Evolutionary conservation across 345 rosid genomes (phyloP).

Genomic region (Gossypium bickii): DNA sequence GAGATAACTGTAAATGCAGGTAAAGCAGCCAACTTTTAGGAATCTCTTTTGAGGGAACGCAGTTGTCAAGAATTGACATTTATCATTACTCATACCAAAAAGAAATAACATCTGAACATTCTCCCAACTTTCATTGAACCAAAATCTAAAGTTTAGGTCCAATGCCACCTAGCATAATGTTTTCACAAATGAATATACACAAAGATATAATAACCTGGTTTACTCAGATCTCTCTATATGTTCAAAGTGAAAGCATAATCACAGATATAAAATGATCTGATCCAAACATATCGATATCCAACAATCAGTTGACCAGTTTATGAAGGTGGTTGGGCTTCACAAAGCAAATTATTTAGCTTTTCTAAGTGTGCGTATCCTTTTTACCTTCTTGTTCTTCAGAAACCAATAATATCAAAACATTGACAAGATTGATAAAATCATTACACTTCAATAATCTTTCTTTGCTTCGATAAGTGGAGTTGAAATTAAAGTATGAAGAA

Average conservation of each 20-base stretch:
- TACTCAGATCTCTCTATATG: background rate
- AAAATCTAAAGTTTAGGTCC: slow-evolving; percentile 2
- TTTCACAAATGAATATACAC: background rate
- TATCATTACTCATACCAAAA: slow-evolving; percentile 9
- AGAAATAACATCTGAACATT: slow-evolving; percentile 12
- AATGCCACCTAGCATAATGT: slow-evolving; percentile 12
- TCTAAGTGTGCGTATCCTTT: background rate
- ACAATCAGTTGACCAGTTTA: background rate
- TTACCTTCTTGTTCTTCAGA: slow-evolving; percentile 1
- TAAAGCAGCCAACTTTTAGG: slow-evolving; percentile 2
- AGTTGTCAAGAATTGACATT: slow-evolving; percentile 26
- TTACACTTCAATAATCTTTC: background rate
- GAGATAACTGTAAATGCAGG: slow-evolving; percentile 5
- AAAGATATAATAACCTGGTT: background rate
- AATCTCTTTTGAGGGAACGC: slow-evolving; percentile 20
- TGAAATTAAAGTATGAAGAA: background rate
- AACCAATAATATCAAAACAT: slow-evolving; percentile 10
- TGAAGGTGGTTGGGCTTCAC: slow-evolving; percentile 4
- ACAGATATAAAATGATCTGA: background rate
- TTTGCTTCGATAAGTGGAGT: slow-evolving; percentile 11
- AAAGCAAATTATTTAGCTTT: background rate
- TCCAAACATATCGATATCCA: slow-evolving; percentile 4
- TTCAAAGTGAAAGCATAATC: background rate
- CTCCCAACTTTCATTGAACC: slow-evolving; percentile 9
- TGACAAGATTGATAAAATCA: background rate